phyloP scores from a whole-genome alignment of 2,329 filamentous ascomycete genomes.

The Fusarium sp. region DNA sequence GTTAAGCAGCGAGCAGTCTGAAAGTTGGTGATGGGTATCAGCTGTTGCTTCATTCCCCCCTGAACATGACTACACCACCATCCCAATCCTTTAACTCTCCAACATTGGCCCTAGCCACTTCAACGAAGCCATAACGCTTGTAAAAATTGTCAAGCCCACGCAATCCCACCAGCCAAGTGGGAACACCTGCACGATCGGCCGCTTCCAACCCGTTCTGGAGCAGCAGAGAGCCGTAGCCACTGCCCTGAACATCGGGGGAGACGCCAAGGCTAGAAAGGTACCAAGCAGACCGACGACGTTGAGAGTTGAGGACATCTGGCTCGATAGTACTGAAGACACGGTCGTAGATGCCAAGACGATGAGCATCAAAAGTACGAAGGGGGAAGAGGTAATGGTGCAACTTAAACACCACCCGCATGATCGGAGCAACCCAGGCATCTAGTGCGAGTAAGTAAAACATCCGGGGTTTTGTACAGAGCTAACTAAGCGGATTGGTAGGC shows the following conservation, averaged over 20 bases:
- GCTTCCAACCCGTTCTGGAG: slow-evolving; percentile 47
- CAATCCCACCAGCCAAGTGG: slow-evolving; percentile 51
- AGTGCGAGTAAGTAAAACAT: neutral
- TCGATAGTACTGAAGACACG: slow-evolving; percentile 45
- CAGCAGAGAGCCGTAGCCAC: slow-evolving; percentile 49
- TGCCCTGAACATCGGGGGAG: slow-evolving; percentile 48
- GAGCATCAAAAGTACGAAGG: slow-evolving; percentile 35
- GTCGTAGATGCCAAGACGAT: slow-evolving; percentile 41
- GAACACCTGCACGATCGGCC: slow-evolving; percentile 47
- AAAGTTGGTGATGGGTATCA: neutral
- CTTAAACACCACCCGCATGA: slow-evolving; percentile 42
- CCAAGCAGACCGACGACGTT: slow-evolving; percentile 49
- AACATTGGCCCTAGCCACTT: slow-evolving; percentile 52
- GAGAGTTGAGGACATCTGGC: slow-evolving; percentile 44
- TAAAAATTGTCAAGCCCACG: slow-evolving; percentile 51
- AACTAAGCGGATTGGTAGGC: neutral
- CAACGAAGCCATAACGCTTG: slow-evolving; percentile 49
- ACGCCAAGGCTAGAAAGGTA: slow-evolving; percentile 53
- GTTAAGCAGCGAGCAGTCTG: neutral
- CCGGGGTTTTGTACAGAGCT: neutral
- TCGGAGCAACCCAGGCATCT: slow-evolving; percentile 50
- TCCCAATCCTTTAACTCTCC: slow-evolving; percentile 52
- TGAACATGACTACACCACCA: slow-evolving; percentile 54
- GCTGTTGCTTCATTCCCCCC: slow-evolving; percentile 44
- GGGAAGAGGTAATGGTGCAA: slow-evolving; percentile 46